Conservation (phyloP, 1,284 basidiomycete genomes). For the Trichosporon sp. region DNA sequence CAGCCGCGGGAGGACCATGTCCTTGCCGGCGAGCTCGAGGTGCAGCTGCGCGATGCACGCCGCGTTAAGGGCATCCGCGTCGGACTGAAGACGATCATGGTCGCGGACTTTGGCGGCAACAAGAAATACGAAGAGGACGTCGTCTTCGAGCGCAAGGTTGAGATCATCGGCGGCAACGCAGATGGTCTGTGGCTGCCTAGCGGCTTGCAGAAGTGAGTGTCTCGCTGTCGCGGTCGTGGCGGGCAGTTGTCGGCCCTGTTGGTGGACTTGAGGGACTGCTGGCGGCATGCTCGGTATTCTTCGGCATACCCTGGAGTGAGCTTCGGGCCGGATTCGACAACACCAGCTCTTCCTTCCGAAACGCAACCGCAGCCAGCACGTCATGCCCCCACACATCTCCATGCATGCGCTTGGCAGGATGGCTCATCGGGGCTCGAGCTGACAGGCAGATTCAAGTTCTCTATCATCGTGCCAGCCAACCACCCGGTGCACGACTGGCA, state of each 20-base stretch:
- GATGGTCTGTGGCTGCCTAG: constrained; percentile 24
- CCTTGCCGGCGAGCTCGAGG: constrained; percentile 16
- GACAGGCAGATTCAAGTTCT: constrained; percentile 12
- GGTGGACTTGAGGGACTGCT: too few relatives aligned
- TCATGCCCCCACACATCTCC: too few relatives aligned
- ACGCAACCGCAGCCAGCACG: too few relatives aligned
- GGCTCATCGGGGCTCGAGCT: too few relatives aligned
- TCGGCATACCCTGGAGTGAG: neutral
- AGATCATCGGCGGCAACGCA: constrained; percentile 17
- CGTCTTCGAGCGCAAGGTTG: constrained; percentile 21
- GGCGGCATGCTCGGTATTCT: neutral
- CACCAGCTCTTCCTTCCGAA: neutral
- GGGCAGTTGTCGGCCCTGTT: too few relatives aligned
- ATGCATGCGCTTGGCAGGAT: too few relatives aligned
- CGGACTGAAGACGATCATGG: constrained; percentile 12
- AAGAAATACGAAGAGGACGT: constrained; percentile 15
- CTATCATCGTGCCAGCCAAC: constrained; percentile 25
- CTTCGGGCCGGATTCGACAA: neutral
- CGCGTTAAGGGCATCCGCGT: constrained; percentile 15
- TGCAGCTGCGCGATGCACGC: constrained; percentile 1
- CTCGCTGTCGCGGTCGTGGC: too few relatives aligned
- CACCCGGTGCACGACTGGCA: constrained; percentile 32
- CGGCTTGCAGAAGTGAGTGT: constrained; percentile 25
- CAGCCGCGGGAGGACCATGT: constrained; percentile 14
- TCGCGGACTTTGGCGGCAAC: constrained; percentile 14